Conservation (phyloP, 2,329 filamentous ascomycete species). For the Sclerotiophoma versabilis region DNA sequence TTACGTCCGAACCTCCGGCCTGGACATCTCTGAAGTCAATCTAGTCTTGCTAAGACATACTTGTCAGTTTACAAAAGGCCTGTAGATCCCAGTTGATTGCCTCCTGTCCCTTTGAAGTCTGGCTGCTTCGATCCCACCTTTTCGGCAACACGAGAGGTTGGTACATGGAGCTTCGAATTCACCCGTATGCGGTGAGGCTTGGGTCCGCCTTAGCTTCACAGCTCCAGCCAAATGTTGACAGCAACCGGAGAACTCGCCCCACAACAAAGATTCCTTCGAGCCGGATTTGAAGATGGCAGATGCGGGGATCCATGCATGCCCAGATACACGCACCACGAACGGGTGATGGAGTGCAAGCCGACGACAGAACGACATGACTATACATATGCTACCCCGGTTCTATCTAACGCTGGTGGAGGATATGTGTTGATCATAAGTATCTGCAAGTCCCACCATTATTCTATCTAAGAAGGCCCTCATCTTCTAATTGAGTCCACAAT, state of each 20-base stretch:
- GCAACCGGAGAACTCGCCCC: neutral
- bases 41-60: too few species aligned
- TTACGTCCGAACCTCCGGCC: too few species aligned
- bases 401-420: neutral
- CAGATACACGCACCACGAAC: neutral
- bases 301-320: conserved; percentile 11
- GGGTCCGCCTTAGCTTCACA: conserved; percentile 26
- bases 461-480: neutral
- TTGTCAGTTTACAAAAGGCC: too few species aligned
- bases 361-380: neutral
- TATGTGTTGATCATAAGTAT: conserved; percentile 1
- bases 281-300: conserved; percentile 1
- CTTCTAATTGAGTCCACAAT: conserved; percentile 20
- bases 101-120: too few species aligned
- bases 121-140: too few species aligned
- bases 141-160: too few species aligned
- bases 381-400: neutral
- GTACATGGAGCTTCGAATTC: conserved; percentile 22
- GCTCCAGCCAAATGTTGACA: conserved; percentile 20
- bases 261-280: neutral
- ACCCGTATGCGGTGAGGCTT: conserved; percentile 20
- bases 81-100: too few species aligned
- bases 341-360: neutral
- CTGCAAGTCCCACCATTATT: neutral
- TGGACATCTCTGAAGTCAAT: too few species aligned